A percentile compares a stretch with the other conserved stretches of the same genome.
Conservation (phyloP, 2,329 filamentous ascomycete species). For the Apiospora rasikravindrae region DNA sequence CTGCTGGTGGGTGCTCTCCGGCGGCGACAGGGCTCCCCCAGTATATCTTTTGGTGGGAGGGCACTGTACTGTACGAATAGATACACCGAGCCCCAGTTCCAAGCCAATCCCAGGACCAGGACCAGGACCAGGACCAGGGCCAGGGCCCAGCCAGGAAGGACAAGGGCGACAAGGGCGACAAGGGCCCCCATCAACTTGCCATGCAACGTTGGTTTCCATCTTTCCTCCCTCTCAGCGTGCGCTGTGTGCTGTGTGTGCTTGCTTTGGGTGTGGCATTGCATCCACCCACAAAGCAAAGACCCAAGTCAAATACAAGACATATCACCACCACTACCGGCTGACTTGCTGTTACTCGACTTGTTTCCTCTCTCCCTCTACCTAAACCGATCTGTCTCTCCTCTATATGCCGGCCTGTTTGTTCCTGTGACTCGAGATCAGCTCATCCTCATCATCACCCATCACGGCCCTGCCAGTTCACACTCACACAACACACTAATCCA, state of each 20-base stretch:
- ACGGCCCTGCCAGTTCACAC: neutral
- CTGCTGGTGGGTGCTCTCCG: neutral
- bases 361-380: neutral
- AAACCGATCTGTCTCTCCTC: neutral
- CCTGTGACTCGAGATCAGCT: neutral
- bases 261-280: neutral
- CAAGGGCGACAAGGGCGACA: neutral
- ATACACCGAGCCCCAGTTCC: slow-evolving; percentile 8
- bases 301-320: neutral
- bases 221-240: slow-evolving; percentile 6
- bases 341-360: slow-evolving; percentile 13
- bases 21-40: slow-evolving; percentile 11
- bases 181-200: neutral
- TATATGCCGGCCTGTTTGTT: neutral
- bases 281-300: neutral
- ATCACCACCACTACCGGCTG: neutral
- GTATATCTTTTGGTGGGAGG: neutral
- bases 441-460: too few relatives aligned
- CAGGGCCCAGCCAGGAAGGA: neutral
- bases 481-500: too few relatives aligned
- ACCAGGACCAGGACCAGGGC: neutral
- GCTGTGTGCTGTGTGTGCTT: neutral
- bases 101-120: slow-evolving; percentile 8
- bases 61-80: slow-evolving; percentile 15
- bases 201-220: slow-evolving; percentile 16